Percentiles rank a stretch among this genome's conserved stretches.
These are phyloP conservation scores for Plantago elongata DNA, from an alignment of 257 asterid species.

Conservation along the genomic window DNA sequence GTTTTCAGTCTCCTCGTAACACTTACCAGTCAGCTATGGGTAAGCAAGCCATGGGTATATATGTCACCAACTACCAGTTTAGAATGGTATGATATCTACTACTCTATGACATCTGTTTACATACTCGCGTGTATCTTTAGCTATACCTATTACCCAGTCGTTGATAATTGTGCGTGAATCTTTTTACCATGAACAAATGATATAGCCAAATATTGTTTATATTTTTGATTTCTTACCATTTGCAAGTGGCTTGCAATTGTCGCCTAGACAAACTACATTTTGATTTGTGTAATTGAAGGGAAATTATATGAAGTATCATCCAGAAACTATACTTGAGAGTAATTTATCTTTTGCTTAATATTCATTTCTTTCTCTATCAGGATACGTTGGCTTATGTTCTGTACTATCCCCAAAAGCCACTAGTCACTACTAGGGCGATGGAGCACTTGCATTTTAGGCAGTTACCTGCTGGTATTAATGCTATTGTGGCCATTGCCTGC, in stretches of 20 bases:
- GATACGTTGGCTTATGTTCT: conserved; percentile 95
- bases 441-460: conserved; percentile 98
- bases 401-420: conserved; percentile 96
- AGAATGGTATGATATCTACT: conserved; percentile 66
- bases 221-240: too few species aligned
- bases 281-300: too few species aligned
- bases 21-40: conserved; percentile 99
- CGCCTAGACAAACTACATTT: too few species aligned
- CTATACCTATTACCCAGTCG: background rate
- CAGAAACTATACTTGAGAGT: too few species aligned
- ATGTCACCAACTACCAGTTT: conserved; percentile 93
- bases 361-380: conserved; percentile 29
- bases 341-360: too few species aligned
- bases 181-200: too few species aligned
- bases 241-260: too few species aligned
- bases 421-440: conserved; percentile 97
- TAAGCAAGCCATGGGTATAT: conserved; percentile 97
- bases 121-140: background rate
- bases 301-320: too few species aligned
- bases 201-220: too few species aligned
- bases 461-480: conserved; percentile 96
- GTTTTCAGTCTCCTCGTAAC: conserved; percentile 92
- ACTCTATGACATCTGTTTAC: background rate
- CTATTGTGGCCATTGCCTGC: conserved; percentile 92
- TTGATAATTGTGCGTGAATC: too few species aligned